Base-by-base conservation (phyloP, 148 eudicot genomes). In the Amaranthus cruentus region DNA sequence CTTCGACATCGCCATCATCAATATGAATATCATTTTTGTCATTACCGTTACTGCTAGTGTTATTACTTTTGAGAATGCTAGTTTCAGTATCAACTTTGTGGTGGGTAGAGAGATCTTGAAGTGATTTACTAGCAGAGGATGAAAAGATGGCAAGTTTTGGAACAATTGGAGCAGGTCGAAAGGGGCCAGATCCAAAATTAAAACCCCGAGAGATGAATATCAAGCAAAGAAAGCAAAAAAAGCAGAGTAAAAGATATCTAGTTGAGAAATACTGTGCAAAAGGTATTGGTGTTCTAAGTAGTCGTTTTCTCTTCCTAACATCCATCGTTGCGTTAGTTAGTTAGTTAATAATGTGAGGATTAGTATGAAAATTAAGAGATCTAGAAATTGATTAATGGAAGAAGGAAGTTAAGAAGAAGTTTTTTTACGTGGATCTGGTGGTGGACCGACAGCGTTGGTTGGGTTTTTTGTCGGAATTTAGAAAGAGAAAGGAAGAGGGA, bases 151-250 rank as follows among this genome's bases (percentile, higher is more conserved):
- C 73, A 0, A 89, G 47, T 53, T 83, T 79, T 0, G 88, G 74
- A 56, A 85, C 85, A 0, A 87, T 77, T 8, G 84, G 74, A 49
- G 84, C 82, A 5, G 92, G 88, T 43, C 79, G 84, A 60, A 91
- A 83, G n/a, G 77, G 28, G 10, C 83, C 81, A 43, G 89, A 71
- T 55, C 66, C 68, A 7, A 83, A 50, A 67, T 76, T 72, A 51
- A 76, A 56, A 7, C 77, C 73, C 7, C 62, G 47, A 48, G 84
- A 84, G 0, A 87, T 7, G 2, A 89, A 42, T 42, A 77, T 77
- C 1, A 88, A 61, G 9, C 85, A 72, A 8, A 71, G 52, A 11
- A 85, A 15, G 46, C 88, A 80, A 47, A 75, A 62, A 14, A 82
- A 68, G 52, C 87, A 87, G 3, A 83, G 55, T 51, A 88, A 18